Percentiles rank a stretch among this genome's conserved stretches.
Evolutionary conservation across 495 filamentous ascomycete species (phyloP).

Genomic region (Talaromyces stipitatus): DNA sequence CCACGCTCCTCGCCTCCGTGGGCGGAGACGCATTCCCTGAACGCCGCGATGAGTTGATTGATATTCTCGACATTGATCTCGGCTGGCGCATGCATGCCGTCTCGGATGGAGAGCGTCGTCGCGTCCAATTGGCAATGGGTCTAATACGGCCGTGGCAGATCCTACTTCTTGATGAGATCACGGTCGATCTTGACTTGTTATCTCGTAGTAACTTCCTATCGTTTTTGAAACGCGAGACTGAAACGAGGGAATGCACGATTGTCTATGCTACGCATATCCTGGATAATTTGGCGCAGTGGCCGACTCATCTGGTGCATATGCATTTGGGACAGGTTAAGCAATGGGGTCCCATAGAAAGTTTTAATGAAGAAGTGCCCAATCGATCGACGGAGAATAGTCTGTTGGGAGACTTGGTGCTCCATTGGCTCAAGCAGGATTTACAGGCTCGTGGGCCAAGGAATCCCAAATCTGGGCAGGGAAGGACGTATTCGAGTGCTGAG

Average conservation of each 20-base stretch:
- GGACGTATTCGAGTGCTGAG: conserved; percentile 56
- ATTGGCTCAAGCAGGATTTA: conserved; percentile 82
- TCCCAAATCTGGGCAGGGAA: conserved; percentile 52
- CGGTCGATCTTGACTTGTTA: conserved; percentile 89
- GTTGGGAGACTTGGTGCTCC: conserved; percentile 76
- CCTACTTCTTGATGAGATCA: conserved; percentile 91
- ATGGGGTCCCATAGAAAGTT: conserved; percentile 63
- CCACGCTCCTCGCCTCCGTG: conserved; percentile 73
- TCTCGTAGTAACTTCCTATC: conserved; percentile 75
- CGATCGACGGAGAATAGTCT: conserved; percentile 54
- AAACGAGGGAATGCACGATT: conserved; percentile 72
- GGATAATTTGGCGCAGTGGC: conserved; percentile 88
- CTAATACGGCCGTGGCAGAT: conserved; percentile 88
- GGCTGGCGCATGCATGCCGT: conserved; percentile 94
- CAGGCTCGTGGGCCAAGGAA: conserved; percentile 70
- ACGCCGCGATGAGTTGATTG: conserved; percentile 77
- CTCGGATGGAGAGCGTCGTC: conserved; percentile 79
- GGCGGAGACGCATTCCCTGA: conserved; percentile 77
- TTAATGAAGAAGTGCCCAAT: conserved; percentile 34
- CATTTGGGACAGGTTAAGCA: conserved; percentile 76
- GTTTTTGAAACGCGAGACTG: conserved; percentile 83
- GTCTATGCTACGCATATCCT: conserved; percentile 98
- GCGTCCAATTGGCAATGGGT: conserved; percentile 96
- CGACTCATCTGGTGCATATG: conserved; percentile 94
- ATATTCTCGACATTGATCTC: conserved; percentile 85